Evolutionary conservation across 805 yeast genomes (phyloP), one percentile per base, ranked within the genome.

Genomic region (Ogataea neopini): DNA sequence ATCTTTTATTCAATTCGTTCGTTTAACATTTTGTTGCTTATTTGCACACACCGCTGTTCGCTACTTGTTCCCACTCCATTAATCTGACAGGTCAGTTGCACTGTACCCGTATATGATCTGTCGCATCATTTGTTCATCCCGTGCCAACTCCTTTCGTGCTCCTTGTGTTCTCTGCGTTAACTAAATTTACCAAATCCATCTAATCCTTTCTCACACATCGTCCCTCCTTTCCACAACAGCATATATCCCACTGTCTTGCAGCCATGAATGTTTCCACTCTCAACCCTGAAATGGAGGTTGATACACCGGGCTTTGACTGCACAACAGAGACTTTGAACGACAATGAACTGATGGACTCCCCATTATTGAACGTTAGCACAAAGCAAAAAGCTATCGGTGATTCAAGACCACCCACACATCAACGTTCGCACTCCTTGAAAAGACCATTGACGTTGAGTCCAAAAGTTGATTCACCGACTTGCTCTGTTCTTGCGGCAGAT

Each of bases 381-480:
- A 39, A 39, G n/a, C 32, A 26, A 15, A 26, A 28, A 8, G 13
- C 35, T 33, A 20, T 48, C 34, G 34, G 41, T 28, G 37, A 28
- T 20, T 34, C 46, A 20, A 42, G 49, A 26, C 39, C 52, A 41
- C 28, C 26, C 22, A 17, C 44, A 10, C 63, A 55, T 25, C 59
- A 42, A 56, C 50, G 60, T 44, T 58, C 62, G 19, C 48, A 55
- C 44, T 51, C 62, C 14, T 46, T 64, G n/a, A 56, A 61, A 40
- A 58, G 74, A 29, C 73, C 74, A 1, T 50, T 64, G 17, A 48
- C 58, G 2, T 33, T 50, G 39, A 62, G 71, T 44, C 64, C 72
- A 10, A 66, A 62, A 50, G 68, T 66, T 38, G 75, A 72, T 46
- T 65, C 74, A 1, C 77, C 79, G 8, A 63, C 72, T 6, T 60